Base-by-base conservation (phyloP, 305 asterid species). In the Plantago rigida region DNA sequence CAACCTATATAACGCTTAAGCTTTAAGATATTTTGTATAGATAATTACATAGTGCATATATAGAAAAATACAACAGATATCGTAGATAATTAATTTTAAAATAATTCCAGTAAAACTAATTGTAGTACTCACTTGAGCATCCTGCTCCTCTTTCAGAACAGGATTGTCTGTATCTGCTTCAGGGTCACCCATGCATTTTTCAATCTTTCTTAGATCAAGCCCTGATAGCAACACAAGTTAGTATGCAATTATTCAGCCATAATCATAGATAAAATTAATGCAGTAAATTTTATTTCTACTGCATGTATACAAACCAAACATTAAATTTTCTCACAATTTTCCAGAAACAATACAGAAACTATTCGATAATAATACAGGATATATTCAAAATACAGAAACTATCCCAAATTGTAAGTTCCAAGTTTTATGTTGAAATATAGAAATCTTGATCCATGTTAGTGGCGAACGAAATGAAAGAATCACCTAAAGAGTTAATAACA, bases 171-270 rank as follows among this genome's bases (percentile, higher is more conserved):
- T 66, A 80, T 87, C 87, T 28, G 89, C 89, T 36, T 72, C 74
- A 15, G 95, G 94, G 62, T 90, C 89, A 36, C 97, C 97, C 94
- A 87, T 87, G 71, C 97, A 90, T 73, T 71, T 81, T 58, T 87
- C 96, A 15, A 90, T 77, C 66, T 81, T 82, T 47, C 71, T 76
- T 74, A 75, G 62, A 77, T 88, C 95, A 68, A 91, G 86, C 53
- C 94, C 97, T 90, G 80, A 47, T 47, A 63, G 9, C 42, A 62
- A 75, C 66, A 46, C 41, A 69, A 26, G 65, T 6, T 9, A 39
- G 26, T 34, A 48, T n/a, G 51, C 2, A 6, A 59, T 39, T 59
- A 54, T 67, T 47, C 69, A 59, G 42, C 14, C 34, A 14, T n/a
- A 51, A 67, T 51, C 7, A 9, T 47, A 28, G 11, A 45, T 47